Percentiles rank a stretch among this genome's conserved stretches.
Evolutionary conservation across 768 basidiomycete species (phyloP).

Genomic region (Pisolithus sp.): DNA sequence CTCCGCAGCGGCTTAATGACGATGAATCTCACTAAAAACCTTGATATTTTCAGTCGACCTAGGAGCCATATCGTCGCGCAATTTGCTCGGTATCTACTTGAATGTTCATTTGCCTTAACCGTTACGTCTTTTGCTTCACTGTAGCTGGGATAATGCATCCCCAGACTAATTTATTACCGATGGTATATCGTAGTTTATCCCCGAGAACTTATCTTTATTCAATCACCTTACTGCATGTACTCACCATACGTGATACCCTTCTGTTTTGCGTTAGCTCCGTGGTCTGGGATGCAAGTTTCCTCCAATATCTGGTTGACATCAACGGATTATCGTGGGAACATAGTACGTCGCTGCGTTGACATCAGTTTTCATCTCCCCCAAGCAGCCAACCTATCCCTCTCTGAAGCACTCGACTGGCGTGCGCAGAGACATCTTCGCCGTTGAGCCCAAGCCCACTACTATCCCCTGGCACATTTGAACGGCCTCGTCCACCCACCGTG

Average conservation of each 20-base stretch:
- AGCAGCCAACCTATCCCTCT: conserved; percentile 96
- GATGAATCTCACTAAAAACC: conserved; percentile 20
- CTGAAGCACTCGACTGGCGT: conserved; percentile 73
- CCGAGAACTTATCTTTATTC: background rate
- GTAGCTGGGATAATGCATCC: no score
- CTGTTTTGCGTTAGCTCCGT: no score
- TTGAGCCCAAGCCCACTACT: conserved; percentile 38
- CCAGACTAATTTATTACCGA: conserved; percentile 41
- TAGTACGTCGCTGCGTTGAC: conserved; percentile 9
- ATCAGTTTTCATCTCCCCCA: conserved; percentile 62
- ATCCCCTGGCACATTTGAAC: conserved; percentile 15
- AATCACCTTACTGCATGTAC: background rate
- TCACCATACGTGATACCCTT: background rate
- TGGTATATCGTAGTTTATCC: conserved; percentile 9
- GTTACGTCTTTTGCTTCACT: no score
- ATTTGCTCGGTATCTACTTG: background rate
- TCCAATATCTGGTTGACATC: no score
- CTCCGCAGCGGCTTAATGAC: conserved; percentile 4
- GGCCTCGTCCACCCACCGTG: conserved; percentile 40
- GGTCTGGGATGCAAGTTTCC: no score
- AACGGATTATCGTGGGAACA: no score
- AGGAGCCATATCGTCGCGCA: conserved; percentile 60
- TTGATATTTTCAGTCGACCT: conserved; percentile 53
- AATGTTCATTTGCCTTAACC: no score
- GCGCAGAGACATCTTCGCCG: conserved; percentile 59